Conservation (phyloP, 352 stramenopile species). For the Pythium volutum region DNA sequence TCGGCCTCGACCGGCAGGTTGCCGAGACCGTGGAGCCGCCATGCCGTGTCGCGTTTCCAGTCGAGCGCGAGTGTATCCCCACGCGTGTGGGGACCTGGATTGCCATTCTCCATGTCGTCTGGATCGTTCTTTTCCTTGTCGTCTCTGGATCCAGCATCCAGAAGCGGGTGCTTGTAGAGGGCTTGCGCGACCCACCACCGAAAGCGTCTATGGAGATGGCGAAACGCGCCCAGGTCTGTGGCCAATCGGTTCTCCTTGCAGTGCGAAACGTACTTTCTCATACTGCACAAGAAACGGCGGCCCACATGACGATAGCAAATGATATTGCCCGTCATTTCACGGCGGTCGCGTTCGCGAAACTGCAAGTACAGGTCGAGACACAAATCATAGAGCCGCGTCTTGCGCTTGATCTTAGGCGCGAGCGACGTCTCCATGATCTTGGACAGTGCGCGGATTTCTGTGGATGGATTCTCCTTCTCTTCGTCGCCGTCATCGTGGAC, state of each 20-base stretch:
- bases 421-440: constrained; percentile 35
- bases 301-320: constrained; percentile 30
- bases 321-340: constrained; percentile 26
- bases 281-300: constrained; percentile 13
- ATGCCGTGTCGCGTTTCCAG: constrained; percentile 31
- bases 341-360: constrained; percentile 32
- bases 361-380: constrained; percentile 32
- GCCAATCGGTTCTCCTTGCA: constrained; percentile 32
- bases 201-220: constrained; percentile 27
- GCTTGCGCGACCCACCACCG: constrained; percentile 23
- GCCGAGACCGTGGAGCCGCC: constrained; percentile 23
- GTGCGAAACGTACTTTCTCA: constrained; percentile 18
- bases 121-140: constrained; percentile 2
- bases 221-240: constrained; percentile 30
- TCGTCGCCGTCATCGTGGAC: neutral
- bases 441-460: constrained; percentile 23
- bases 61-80: constrained; percentile 20
- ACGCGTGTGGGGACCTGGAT: neutral
- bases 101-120: neutral
- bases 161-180: constrained; percentile 27
- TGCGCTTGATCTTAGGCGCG: constrained; percentile 33
- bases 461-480: too few species aligned
- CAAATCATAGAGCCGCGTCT: constrained; percentile 36
- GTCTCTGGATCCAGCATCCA: neutral
- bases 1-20: constrained; percentile 19